Conservation (phyloP, 164 flowering plant genomes). For the Cinnamomum chago region DNA sequence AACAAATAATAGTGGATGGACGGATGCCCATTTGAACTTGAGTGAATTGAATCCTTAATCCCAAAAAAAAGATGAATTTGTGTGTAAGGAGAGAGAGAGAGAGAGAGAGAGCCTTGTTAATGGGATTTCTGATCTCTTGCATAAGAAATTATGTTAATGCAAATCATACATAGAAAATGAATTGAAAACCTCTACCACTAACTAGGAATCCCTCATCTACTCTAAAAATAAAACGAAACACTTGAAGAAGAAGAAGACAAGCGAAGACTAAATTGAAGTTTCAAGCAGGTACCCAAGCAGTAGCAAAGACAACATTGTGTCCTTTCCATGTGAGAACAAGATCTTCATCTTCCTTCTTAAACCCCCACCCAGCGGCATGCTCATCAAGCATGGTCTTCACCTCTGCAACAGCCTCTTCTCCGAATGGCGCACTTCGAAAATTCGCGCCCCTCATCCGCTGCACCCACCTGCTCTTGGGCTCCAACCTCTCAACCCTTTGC, state of each 20-base stretch:
- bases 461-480: conserved; percentile 67
- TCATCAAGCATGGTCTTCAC: conserved; percentile 84
- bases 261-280: not conserved
- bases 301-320: conserved; percentile 87
- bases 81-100: not conserved
- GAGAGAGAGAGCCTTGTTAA: not conserved
- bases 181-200: not conserved
- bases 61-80: too few relatives aligned
- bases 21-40: too few relatives aligned
- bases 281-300: conserved; percentile 74
- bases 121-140: too few relatives aligned
- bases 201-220: not conserved
- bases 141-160: not conserved
- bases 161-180: not conserved
- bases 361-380: conserved; percentile 95
- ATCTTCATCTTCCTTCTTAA: conserved; percentile 75
- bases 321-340: conserved; percentile 97
- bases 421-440: conserved; percentile 42
- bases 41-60: too few relatives aligned
- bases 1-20: too few relatives aligned
- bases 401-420: conserved; percentile 65
- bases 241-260: not conserved
- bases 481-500: conserved; percentile 70
- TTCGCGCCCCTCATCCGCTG: conserved; percentile 66
- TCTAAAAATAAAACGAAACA: not conserved